Evolutionary conservation across 805 yeast genomes (phyloP).

Genomic region (Starmerella davenportii): DNA sequence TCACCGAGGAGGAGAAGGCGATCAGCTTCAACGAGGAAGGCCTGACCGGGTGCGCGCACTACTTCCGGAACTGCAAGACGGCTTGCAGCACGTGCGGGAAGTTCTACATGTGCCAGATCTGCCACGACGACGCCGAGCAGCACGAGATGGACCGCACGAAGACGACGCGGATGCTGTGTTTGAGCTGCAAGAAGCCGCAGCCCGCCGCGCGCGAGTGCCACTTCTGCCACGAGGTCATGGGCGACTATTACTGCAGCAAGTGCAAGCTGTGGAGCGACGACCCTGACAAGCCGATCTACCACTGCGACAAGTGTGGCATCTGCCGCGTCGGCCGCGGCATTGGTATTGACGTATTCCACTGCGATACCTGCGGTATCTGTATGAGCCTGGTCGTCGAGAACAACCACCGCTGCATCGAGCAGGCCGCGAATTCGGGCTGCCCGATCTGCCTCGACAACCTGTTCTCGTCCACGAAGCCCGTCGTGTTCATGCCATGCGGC

Average conservation of each 20-base stretch:
- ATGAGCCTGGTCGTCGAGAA: constrained; percentile 59
- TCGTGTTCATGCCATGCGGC: constrained; percentile 85
- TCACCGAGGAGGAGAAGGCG: constrained; percentile 28
- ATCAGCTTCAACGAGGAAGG: constrained; percentile 25
- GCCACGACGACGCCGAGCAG: constrained; percentile 52
- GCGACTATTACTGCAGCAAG: constrained; percentile 55
- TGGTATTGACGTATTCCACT: constrained; percentile 80
- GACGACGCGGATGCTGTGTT: constrained; percentile 58
- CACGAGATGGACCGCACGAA: constrained; percentile 44
- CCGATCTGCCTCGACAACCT: constrained; percentile 85
- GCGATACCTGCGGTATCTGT: constrained; percentile 78
- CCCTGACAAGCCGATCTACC: constrained; percentile 61
- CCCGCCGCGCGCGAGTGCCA: constrained; percentile 51
- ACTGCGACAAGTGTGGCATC: constrained; percentile 83
- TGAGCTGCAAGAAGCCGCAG: constrained; percentile 64
- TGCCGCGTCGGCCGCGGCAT: constrained; percentile 80
- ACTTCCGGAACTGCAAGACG: constrained; percentile 63
- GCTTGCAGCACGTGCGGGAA: constrained; percentile 58
- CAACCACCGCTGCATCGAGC: constrained; percentile 67
- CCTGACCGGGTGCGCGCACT: constrained; percentile 63
- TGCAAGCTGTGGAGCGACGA: constrained; percentile 73
- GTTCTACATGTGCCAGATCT: constrained; percentile 71
- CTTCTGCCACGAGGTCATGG: constrained; percentile 48
- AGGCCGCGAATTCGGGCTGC: constrained; percentile 78
- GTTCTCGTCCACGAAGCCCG: constrained; percentile 65